phyloP scores from a whole-genome alignment of 768 basidiomycete species.

The Podaxis sp. region DNA sequence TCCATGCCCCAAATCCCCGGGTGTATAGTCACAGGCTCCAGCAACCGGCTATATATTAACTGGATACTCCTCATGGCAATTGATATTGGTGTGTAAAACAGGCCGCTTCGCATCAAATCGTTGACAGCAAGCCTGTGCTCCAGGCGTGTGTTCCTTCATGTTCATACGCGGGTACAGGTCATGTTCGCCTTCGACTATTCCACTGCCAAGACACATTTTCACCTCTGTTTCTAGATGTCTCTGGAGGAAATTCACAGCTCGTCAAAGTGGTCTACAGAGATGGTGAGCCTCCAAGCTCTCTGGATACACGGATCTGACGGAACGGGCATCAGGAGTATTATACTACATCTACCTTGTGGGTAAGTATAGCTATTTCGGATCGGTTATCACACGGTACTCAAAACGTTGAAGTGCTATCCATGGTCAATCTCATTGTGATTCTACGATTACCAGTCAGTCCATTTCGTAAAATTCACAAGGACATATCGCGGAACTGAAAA shows the following conservation, averaged over 20 bases:
- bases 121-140: neutral
- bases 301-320: neutral
- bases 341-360: slow-evolving; percentile 10
- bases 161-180: neutral
- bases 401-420: neutral
- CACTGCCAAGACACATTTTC: neutral
- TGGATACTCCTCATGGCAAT: slow-evolving; percentile 6
- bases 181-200: neutral
- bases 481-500: neutral
- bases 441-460: neutral
- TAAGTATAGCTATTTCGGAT: neutral
- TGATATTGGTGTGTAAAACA: neutral
- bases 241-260: slow-evolving; percentile 6
- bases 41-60: slow-evolving; percentile 4
- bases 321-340: neutral
- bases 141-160: slow-evolving; percentile 3
- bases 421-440: neutral
- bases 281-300: neutral
- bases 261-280: slow-evolving; percentile 6
- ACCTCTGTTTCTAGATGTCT: neutral
- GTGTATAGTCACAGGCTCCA: neutral
- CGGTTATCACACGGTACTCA: neutral
- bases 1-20: neutral
- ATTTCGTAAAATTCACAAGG: neutral
- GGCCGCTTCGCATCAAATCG: neutral